Conservation (phyloP, 768 basidiomycete species). For the Suillus luteus region DNA sequence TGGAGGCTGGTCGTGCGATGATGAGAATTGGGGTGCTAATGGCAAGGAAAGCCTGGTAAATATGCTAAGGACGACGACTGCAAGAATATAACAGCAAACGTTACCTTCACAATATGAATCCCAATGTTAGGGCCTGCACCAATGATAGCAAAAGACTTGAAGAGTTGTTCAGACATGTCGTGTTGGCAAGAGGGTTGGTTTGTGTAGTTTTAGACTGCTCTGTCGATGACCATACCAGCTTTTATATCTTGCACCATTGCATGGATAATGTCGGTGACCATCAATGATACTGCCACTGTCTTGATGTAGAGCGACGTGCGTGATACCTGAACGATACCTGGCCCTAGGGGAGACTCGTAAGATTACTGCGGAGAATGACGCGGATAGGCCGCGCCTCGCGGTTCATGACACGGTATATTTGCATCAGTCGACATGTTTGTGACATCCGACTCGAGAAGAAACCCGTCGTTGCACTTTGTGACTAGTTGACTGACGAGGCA, state of each 20-base stretch:
- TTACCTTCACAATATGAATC: constrained; percentile 15
- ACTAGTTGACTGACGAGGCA: background rate
- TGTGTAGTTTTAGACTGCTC: constrained; percentile 10
- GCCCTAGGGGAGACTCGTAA: background rate
- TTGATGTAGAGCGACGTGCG: background rate
- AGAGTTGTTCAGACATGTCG: constrained; percentile 12
- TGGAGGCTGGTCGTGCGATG: constrained; percentile 14
- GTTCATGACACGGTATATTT: background rate
- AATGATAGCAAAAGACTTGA: constrained; percentile 15
- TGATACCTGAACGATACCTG: background rate
- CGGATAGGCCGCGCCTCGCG: background rate
- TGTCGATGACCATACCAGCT: background rate
- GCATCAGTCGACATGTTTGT: background rate
- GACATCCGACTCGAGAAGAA: background rate
- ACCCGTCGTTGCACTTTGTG: background rate
- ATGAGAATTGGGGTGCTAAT: constrained; percentile 12
- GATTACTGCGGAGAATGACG: background rate
- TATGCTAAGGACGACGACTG: background rate
- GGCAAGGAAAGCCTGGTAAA: constrained; percentile 15
- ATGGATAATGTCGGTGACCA: background rate
- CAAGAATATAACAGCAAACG: background rate
- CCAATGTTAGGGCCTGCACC: constrained; percentile 12
- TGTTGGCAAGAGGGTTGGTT: constrained; percentile 30
- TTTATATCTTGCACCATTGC: background rate
- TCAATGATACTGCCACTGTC: background rate